A percentile compares a stretch with the other conserved stretches of the same genome.
Evolutionary conservation across 306 rosid genomes (phyloP).

Genomic region (Calophaca sinica): DNA sequence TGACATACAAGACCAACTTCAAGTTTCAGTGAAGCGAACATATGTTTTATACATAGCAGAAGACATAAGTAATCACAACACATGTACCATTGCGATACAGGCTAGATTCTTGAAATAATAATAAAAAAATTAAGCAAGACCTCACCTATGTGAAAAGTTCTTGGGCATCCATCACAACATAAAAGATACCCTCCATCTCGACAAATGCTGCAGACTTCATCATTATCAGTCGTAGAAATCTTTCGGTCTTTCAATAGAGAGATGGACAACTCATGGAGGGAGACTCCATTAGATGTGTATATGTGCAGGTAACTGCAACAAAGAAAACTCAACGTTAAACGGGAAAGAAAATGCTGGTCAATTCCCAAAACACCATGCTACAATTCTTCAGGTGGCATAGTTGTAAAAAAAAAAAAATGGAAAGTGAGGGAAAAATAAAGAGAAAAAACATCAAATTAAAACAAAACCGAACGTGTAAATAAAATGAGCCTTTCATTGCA

Average conservation of each 20-base stretch:
- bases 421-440: not conserved
- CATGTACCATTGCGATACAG: not conserved
- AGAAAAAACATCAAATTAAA: not conserved
- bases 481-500: slow-evolving; percentile 4
- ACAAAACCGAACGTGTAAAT: not conserved
- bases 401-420: not conserved
- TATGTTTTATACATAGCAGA: not conserved
- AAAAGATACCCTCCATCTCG: slow-evolving; percentile 70
- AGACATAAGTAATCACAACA: not conserved
- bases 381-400: not conserved
- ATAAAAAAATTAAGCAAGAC: slow-evolving; percentile 6
- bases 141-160: slow-evolving; percentile 72
- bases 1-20: not conserved
- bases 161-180: slow-evolving; percentile 81
- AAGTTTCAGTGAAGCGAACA: not conserved
- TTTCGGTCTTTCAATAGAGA: slow-evolving; percentile 54
- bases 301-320: slow-evolving; percentile 72
- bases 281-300: slow-evolving; percentile 72
- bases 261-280: slow-evolving; percentile 77
- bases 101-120: not conserved
- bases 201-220: slow-evolving; percentile 75
- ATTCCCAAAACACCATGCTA: slow-evolving; percentile 15
- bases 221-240: slow-evolving; percentile 54
- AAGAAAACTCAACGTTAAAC: slow-evolving; percentile 22
- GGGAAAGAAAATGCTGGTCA: not conserved